Evolutionary conservation across 106 monocot species (phyloP), one percentile per base, ranked within the genome.

Genomic region (Dendrobium catenatum): DNA sequence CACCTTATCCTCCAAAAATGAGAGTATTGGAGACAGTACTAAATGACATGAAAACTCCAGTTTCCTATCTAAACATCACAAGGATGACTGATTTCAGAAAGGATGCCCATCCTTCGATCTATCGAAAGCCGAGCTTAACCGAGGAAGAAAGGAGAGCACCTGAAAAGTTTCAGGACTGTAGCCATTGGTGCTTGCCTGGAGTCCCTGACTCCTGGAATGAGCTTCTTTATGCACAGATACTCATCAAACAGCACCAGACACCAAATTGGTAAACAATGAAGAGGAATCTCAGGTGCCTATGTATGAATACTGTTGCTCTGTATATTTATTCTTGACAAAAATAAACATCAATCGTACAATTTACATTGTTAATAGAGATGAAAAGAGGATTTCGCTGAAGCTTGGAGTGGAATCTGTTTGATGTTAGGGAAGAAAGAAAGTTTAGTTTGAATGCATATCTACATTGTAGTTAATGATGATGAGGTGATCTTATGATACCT

Each of bases 141-240:
- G 91, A 90, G 40, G 88, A 81, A 17, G 87, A 91, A 80, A 83
- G 87, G 70, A 87, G 73, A 42, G 76, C 83, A 6, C 88, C 86
- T 2, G 83, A 87, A 2, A 67, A 76, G 29, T 85, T 78, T 49
- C 97, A 97, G 84, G 97, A 97, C 73, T 97, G 97, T 84, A 97
- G 97, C 80, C 97, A 97, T 76, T 97, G 94, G 97, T 97, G 97
- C 85, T 76, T 97, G 17, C 97, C 94, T 73, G 94, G 97, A 77
- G 97, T 97, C 22, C 94, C 97, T 0, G 97, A 97, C 84, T 85
- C 97, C 4, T 97, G 97, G 94, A 97, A 97, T 47, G 97, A 97
- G 84, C 80, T 97, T 4, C 83, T 97, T 22, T 97, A 94, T 68
- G 92, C 91, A 59, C 86, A 92, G 82, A 68, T 97, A 78, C 67